Evolutionary conservation across 2,329 filamentous ascomycete species (phyloP).

Genomic region (Phoma sp.): DNA sequence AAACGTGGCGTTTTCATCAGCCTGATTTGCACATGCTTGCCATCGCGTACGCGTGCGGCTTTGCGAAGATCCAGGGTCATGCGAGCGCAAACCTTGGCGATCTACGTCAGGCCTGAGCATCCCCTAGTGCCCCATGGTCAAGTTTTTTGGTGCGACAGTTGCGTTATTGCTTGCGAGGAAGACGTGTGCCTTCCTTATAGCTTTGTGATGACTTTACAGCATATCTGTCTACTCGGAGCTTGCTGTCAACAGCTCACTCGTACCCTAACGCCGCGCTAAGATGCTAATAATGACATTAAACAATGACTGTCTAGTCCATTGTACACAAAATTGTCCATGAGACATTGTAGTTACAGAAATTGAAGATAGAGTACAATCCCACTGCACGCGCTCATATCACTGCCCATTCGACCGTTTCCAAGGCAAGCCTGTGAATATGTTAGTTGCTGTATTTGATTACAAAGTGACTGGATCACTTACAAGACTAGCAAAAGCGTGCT

Average conservation of each 20-base stretch:
- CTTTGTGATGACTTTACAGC: neutral
- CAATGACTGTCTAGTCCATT: neutral
- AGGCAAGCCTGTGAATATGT: constrained; percentile 48
- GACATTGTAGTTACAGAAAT: neutral
- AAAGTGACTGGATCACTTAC: constrained; percentile 45
- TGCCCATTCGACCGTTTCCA: constrained; percentile 96
- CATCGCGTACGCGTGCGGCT: constrained; percentile 9
- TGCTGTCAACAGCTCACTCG: neutral
- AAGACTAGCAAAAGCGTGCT: constrained; percentile 89
- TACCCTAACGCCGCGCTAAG: constrained; percentile 22
- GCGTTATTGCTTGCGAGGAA: constrained; percentile 5
- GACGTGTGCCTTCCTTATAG: neutral
- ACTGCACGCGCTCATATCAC: constrained; percentile 8
- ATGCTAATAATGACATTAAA: constrained; percentile 6
- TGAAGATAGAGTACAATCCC: neutral
- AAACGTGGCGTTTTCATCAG: constrained; percentile 9
- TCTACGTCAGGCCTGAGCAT: constrained; percentile 30
- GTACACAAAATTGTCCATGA: neutral
- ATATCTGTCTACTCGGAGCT: neutral
- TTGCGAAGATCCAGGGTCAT: constrained; percentile 13
- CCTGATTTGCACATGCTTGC: constrained; percentile 13
- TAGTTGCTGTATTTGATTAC: neutral
- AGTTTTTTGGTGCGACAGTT: neutral
- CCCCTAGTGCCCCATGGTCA: too few relatives aligned
- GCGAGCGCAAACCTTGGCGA: constrained; percentile 18